A percentile compares a stretch with the other conserved stretches of the same genome.
These are phyloP conservation scores for Saururus chinensis DNA, from an alignment of 164 flowering plant genomes.

Conservation along the genomic window DNA sequence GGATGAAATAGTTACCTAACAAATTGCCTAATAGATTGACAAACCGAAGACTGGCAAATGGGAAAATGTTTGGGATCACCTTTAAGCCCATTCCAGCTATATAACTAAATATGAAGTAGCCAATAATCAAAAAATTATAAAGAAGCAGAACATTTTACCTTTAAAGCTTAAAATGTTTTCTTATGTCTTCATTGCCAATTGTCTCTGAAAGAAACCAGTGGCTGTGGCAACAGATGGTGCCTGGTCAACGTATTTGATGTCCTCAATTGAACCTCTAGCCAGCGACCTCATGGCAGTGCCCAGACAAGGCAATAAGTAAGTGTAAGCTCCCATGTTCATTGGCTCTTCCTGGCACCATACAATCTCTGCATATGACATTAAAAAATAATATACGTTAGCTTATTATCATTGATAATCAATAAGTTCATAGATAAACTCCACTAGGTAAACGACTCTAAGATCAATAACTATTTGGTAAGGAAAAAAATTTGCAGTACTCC, in stretches of 20 bases:
- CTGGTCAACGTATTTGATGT: constrained; percentile 49
- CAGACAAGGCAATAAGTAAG: constrained; percentile 69
- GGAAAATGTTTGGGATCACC: constrained; percentile 53
- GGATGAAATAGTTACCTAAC: constrained; percentile 35
- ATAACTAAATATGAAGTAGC: no score
- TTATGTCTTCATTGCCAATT: no score
- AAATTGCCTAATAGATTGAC: constrained; percentile 74
- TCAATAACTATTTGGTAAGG: no score
- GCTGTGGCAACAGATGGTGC: constrained; percentile 71
- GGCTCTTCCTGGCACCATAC: constrained; percentile 99
- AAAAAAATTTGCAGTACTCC: no score
- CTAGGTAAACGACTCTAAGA: no score
- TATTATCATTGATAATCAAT: no score
- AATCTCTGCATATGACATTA: constrained; percentile 93
- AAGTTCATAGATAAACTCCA: no score
- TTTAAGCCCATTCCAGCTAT: constrained; percentile 61
- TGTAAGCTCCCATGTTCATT: constrained; percentile 95
- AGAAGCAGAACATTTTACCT: no score
- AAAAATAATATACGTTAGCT: no score
- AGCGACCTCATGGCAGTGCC: constrained; percentile 68
- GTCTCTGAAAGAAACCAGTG: constrained; percentile 65
- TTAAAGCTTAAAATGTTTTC: no score
- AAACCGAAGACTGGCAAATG: constrained; percentile 56
- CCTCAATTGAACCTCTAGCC: constrained; percentile 55
- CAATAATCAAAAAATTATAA: no score